phyloP scores from a whole-genome alignment of 805 yeast species.

The Kodamaea laetipori region DNA sequence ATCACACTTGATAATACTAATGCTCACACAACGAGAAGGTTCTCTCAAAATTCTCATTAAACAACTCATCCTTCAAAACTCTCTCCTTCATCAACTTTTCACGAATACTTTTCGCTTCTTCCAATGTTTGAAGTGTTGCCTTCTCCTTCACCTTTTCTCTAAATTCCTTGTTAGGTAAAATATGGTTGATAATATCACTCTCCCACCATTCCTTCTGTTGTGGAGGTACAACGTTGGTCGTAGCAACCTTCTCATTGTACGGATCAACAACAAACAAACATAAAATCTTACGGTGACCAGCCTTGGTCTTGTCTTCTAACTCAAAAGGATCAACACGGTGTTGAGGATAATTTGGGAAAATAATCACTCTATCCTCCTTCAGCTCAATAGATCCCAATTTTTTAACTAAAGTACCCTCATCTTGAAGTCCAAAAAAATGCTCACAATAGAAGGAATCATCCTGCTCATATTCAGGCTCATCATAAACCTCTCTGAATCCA shows the following conservation, averaged over 20 bases:
- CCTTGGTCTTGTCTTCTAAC: conserved; percentile 35
- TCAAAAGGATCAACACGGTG: conserved; percentile 44
- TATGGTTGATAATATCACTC: conserved; percentile 14
- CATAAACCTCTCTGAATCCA: conserved; percentile 30
- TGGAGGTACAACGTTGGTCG: conserved; percentile 39
- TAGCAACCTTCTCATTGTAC: conserved; percentile 25
- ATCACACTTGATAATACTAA: no score
- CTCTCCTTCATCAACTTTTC: conserved; percentile 37
- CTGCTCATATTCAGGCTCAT: conserved; percentile 39
- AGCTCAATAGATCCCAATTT: conserved; percentile 30
- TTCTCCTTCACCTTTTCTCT: conserved; percentile 11
- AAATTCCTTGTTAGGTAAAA: conserved; percentile 12
- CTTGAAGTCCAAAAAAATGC: conserved; percentile 31
- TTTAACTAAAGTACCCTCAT: conserved; percentile 28
- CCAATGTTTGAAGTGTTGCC: conserved; percentile 20
- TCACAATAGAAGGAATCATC: conserved; percentile 28
- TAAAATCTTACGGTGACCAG: conserved; percentile 42
- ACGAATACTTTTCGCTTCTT: conserved; percentile 30
- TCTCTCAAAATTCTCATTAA: no score
- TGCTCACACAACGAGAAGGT: no score
- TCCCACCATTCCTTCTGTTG: conserved; percentile 40
- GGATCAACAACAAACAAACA: conserved; percentile 46
- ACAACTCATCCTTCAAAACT: background rate
- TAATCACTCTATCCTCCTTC: conserved; percentile 28
- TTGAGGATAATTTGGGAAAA: conserved; percentile 43